Evolutionary conservation across 805 yeast species (phyloP), one percentile per base, ranked within the genome.

Genomic region (Pachysolen tannophilus): DNA sequence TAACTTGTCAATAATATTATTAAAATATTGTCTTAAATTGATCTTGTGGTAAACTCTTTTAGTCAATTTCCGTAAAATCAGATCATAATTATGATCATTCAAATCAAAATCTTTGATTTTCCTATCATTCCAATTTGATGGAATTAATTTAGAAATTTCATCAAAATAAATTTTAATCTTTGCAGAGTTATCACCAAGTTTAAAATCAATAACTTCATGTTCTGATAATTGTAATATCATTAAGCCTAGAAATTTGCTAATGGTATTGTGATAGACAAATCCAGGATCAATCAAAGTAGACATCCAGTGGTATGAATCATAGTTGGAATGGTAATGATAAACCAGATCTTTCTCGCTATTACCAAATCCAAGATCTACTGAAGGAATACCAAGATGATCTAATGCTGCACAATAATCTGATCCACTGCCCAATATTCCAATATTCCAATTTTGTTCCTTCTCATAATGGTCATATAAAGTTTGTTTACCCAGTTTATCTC

Each of bases 261-360:
- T 51, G 3, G 75, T 52, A 36, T 74, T 72, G 53, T 82, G 88
- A 43, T 56, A 65, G 26, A 61, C 60, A 58, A 76, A 79, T 0
- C 69, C 76, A 10, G 81, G 78, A 49, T 81, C 88, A 20, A 74
- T 80, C 50, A 54, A 67, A 4, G 58, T 62, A 27, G 64, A 63
- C 79, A 81, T 78, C 90, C 90, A 82, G 43, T 74, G 63, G 52
- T 59, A 75, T 1, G 84, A 77, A 53, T 80, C 87, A 49, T 78
- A 82, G 50, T 78, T 75, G 13, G 88, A 79, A 51, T 82, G 90
- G 52, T 82, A 79, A 42, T 79, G 88, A 50, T 82, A 81, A 6
- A 79, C 75, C 0, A 85, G 65, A 33, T 77, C 82, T 8, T 52
- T 59, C 8, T 51, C 46, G 8, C 64, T 59, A 20, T 49, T 49